These are phyloP conservation scores for Neltuma alba DNA, from an alignment of 306 rosid genomes.

Conservation along the genomic window DNA sequence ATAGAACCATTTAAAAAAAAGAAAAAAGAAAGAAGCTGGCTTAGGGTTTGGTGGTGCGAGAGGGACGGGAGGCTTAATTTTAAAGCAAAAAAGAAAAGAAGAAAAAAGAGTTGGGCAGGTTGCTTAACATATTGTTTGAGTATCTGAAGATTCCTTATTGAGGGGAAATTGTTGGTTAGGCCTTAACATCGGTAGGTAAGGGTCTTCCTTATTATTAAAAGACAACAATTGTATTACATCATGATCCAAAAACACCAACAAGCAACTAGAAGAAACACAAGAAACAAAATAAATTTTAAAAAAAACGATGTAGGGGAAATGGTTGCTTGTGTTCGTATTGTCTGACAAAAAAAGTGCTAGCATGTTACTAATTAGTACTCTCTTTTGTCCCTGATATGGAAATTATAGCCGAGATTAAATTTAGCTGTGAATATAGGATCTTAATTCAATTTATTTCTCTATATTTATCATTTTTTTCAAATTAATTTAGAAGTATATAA, in stretches of 20 bases:
- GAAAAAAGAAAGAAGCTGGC: no score
- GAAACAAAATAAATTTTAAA: neutral
- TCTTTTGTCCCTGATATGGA: no score
- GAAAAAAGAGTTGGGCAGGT: slow-evolving; percentile 1
- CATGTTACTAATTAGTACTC: no score
- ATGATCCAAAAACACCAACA: slow-evolving; percentile 13
- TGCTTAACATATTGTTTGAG: slow-evolving; percentile 44
- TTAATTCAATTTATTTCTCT: no score
- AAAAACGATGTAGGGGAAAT: neutral
- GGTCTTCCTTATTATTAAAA: slow-evolving; percentile 29
- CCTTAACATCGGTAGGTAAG: slow-evolving; percentile 66
- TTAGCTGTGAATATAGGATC: no score
- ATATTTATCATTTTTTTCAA: no score
- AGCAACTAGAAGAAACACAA: slow-evolving; percentile 5
- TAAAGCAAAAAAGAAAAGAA: slow-evolving; percentile 41
- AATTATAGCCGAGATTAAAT: no score
- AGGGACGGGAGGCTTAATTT: slow-evolving; percentile 59
- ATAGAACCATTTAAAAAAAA: no score
- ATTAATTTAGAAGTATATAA: no score
- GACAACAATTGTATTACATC: slow-evolving; percentile 20
- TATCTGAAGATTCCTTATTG: slow-evolving; percentile 33
- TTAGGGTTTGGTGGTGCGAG: slow-evolving; percentile 56
- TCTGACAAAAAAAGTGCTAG: neutral
- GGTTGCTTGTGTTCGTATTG: slow-evolving; percentile 18
- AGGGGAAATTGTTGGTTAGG: slow-evolving; percentile 54